Base-by-base conservation (phyloP, 2,329 filamentous ascomycete genomes). In the Xylaria sp. region DNA sequence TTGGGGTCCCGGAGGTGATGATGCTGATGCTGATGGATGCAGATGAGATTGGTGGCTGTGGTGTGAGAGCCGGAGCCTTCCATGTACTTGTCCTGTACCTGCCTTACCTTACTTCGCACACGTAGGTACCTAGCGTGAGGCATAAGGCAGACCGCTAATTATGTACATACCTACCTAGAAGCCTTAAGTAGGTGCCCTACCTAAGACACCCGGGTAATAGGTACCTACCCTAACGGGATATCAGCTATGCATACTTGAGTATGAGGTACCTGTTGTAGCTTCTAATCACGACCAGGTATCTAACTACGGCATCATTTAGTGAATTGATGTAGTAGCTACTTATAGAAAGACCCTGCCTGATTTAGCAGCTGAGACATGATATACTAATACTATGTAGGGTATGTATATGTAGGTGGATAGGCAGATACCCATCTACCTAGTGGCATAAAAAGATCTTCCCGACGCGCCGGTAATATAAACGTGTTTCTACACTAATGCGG, bases 1-100 rank as follows among this genome's bases (percentile, higher is more conserved):
- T 59, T 50, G 60, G 60, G 42, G 60, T 56, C 29, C 11, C 31
- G n/a, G 50, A 49, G 31, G 38, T 42, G 45, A 63, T 61, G 61
- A 53, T 54, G 38, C 31, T 38, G 56, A 36, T 54, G 51, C 1
- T 54, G 51, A 54, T 55, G 36, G 5, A 11, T 38, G 36, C 7
- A 11, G 36, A 38, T 38, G 39, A 42, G 51, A 20, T 65, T 49
- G 44, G 56, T 38, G 27, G 20, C 25, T 50, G 31, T 59, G 39
- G 22, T n/a, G 29, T 29, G 60, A 49, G 44, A 42, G 49, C 49
- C 22, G 27, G 65, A 60, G 57, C 57, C 57, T 50, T n/a, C n/a
- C n/a, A n/a, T 31, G 36, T 44, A 20, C 50, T 61, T 47, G 51
- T 60, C 31, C 50, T 38, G 47, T 33, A 44, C 25, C 25, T 36